Conservation (phyloP, 1,139 yeast genomes). For the Debaryomycetaceae sp. region DNA sequence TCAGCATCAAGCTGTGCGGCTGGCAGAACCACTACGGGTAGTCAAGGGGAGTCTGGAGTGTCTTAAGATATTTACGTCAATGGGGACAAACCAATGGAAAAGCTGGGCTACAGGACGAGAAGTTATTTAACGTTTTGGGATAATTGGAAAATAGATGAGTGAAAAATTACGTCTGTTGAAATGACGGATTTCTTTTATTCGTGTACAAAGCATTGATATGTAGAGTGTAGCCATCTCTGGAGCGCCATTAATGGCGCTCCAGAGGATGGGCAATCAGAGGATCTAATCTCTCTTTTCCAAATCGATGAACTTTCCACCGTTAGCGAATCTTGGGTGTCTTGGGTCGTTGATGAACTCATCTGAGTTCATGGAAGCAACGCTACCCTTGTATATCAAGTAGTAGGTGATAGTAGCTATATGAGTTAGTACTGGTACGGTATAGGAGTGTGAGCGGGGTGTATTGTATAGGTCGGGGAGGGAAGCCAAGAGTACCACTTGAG, state of each 20-base stretch:
- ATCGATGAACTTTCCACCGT: slow-evolving; percentile 50
- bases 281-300: slow-evolving; percentile 36
- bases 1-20: background rate
- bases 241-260: background rate
- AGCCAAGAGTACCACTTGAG: too few species aligned
- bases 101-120: background rate
- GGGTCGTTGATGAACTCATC: slow-evolving; percentile 52
- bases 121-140: background rate
- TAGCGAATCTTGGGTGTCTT: slow-evolving; percentile 53
- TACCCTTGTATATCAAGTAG: slow-evolving; percentile 42
- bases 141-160: background rate
- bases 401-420: slow-evolving; percentile 41
- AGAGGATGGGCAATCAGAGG: background rate
- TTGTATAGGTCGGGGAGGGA: background rate
- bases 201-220: background rate
- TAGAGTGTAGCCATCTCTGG: background rate
- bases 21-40: background rate
- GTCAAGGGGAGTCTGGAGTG: background rate
- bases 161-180: too few species aligned
- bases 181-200: background rate
- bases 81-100: too few species aligned
- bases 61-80: too few species aligned
- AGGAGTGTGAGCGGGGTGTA: background rate
- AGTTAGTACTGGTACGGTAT: slow-evolving; percentile 14
- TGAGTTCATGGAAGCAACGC: slow-evolving; percentile 44